phyloP scores from a whole-genome alignment of 2,329 filamentous ascomycete genomes.

The Nemania serpens region DNA sequence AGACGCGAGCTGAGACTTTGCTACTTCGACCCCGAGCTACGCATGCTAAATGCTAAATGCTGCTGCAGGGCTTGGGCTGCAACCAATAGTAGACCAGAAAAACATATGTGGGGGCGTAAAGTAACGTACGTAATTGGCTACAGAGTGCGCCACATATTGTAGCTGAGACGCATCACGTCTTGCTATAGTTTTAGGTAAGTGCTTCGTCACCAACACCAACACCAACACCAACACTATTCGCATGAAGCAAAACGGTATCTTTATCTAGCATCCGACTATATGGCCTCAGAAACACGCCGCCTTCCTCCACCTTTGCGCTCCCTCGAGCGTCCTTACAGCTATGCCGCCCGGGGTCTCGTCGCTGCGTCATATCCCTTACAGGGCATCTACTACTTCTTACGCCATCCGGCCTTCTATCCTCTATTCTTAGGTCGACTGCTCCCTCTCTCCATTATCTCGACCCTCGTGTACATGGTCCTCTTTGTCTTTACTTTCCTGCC shows the following conservation, averaged over 20 bases:
- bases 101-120: too few relatives aligned
- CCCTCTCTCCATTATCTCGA: constrained; percentile 79
- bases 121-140: too few relatives aligned
- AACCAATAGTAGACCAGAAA: too few relatives aligned
- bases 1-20: not conserved
- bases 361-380: constrained; percentile 63
- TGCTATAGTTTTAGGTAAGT: too few relatives aligned
- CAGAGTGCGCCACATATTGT: too few relatives aligned
- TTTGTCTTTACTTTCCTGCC: constrained; percentile 90
- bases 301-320: constrained; percentile 29
- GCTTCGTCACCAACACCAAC: too few relatives aligned
- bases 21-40: too few relatives aligned
- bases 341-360: constrained; percentile 49
- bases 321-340: constrained; percentile 46
- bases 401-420: constrained; percentile 80
- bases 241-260: too few relatives aligned
- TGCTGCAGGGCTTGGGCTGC: too few relatives aligned
- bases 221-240: too few relatives aligned
- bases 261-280: constrained; percentile 7
- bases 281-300: constrained; percentile 31
- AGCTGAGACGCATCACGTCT: too few relatives aligned
- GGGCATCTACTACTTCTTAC: constrained; percentile 82
- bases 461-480: constrained; percentile 80
- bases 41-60: too few relatives aligned
- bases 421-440: constrained; percentile 78